Conservation (phyloP, 1,284 basidiomycete species). For the Trichosporon inkin region DNA sequence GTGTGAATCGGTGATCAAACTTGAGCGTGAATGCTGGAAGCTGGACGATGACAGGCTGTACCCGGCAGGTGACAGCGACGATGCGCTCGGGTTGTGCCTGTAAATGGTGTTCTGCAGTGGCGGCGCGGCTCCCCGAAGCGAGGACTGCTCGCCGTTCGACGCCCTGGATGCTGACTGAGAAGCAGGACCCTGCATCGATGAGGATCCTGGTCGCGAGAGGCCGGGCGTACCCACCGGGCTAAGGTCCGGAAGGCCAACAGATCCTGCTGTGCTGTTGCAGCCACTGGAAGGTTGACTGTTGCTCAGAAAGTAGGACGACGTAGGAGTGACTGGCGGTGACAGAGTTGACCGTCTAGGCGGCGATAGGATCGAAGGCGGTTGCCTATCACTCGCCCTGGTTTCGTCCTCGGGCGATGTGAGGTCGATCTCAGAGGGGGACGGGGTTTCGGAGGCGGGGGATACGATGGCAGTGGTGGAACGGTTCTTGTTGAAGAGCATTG, state of each 20-base stretch:
- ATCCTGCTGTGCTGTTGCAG: constrained; percentile 2
- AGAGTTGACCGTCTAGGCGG: background rate
- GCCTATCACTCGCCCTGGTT: background rate
- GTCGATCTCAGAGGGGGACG: constrained; percentile 1
- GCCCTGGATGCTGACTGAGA: background rate
- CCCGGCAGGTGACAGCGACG: background rate
- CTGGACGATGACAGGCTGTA: constrained; percentile 3
- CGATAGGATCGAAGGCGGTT: background rate
- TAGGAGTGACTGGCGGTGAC: background rate
- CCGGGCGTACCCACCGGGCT: background rate
- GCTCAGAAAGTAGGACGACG: background rate
- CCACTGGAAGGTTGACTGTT: constrained; percentile 3
- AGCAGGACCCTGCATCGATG: background rate
- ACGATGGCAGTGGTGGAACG: background rate
- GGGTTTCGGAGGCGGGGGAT: background rate
- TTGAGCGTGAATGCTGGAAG: constrained; percentile 11
- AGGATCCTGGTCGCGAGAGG: background rate
- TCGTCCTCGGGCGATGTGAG: constrained; percentile 7
- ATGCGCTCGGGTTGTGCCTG: constrained; percentile 4
- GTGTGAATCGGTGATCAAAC: constrained; percentile 11
- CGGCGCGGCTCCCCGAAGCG: background rate
- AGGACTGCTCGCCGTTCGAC: constrained; percentile 1
- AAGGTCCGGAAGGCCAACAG: background rate
- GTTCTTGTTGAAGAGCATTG: background rate
- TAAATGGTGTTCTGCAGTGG: background rate